A percentile compares a stretch with the other conserved stretches of the same genome.
Conservation (phyloP, 352 stramenopile species). For the Globisporangium canariense region DNA sequence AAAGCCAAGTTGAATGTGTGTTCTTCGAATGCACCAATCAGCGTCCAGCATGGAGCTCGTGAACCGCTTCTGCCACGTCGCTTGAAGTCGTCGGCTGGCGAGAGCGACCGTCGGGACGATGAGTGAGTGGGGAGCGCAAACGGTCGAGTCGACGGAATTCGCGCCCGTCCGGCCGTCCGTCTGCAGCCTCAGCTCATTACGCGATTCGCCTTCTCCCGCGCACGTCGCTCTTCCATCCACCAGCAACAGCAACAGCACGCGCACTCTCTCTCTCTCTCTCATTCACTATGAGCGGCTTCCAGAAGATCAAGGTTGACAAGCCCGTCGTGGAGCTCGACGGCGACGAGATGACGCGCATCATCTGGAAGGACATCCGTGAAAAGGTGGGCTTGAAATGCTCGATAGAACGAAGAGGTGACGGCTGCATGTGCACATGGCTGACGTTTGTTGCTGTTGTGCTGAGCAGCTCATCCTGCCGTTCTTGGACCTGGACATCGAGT, state of each 20-base stretch:
- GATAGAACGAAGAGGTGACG: not conserved
- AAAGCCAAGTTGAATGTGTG: not conserved
- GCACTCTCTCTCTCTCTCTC: not conserved
- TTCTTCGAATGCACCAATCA: not conserved
- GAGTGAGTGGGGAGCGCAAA: not conserved
- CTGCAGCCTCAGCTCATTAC: not conserved
- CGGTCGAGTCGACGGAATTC: slow-evolving; percentile 10
- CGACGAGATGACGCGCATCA: slow-evolving; percentile 86
- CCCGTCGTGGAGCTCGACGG: slow-evolving; percentile 84
- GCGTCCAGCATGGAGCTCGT: not conserved
- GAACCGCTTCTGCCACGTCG: not conserved
- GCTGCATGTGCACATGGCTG: not conserved
- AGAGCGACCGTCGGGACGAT: not conserved
- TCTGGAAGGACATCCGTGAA: slow-evolving; percentile 60
- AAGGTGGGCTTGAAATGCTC: slow-evolving; percentile 24
- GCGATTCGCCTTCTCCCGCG: slow-evolving; percentile 11
- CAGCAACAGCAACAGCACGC: not conserved
- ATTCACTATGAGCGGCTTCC: slow-evolving; percentile 23
- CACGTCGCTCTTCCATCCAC: slow-evolving; percentile 1
- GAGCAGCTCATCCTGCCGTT: slow-evolving; percentile 74
- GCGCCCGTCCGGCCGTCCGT: not conserved
- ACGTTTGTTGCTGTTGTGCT: not conserved
- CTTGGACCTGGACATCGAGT: slow-evolving; percentile 83
- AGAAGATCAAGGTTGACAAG: slow-evolving; percentile 78
- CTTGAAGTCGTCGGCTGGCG: not conserved